A percentile compares a stretch with the other conserved stretches of the same genome.
Conservation (phyloP, 371 early-diverging fungal genomes). For the Mortierella sp. region DNA sequence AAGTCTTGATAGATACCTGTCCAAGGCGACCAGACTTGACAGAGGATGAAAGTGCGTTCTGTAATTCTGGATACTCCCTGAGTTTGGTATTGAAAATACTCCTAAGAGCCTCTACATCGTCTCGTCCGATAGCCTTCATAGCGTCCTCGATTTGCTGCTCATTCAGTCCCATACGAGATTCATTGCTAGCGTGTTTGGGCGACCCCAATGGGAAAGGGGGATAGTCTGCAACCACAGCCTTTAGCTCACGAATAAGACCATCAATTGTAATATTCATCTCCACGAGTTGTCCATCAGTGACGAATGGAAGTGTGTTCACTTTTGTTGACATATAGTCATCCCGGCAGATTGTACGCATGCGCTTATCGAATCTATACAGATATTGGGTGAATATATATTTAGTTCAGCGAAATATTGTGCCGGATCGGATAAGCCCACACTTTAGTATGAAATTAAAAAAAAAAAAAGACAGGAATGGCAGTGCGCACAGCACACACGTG, state of each 20-base stretch:
- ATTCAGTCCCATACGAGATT: constrained; percentile 34
- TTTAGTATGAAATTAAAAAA: neutral
- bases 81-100: constrained; percentile 32
- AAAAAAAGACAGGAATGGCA: neutral
- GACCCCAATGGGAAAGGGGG: constrained; percentile 38
- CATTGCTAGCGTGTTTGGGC: constrained; percentile 12
- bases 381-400: neutral
- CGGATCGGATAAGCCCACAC: neutral
- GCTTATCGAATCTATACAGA: constrained; percentile 71
- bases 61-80: constrained; percentile 29
- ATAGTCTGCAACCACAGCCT: constrained; percentile 39
- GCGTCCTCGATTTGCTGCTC: constrained; percentile 45
- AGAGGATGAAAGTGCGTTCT: constrained; percentile 15
- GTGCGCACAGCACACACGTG: constrained; percentile 24
- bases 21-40: constrained; percentile 33
- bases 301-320: constrained; percentile 57
- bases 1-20: constrained; percentile 24
- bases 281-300: constrained; percentile 36
- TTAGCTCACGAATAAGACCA: constrained; percentile 42
- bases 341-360: constrained; percentile 61
- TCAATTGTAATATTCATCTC: constrained; percentile 44
- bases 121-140: constrained; percentile 43
- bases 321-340: constrained; percentile 68
- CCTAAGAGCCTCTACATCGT: constrained; percentile 46
- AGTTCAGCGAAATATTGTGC: neutral